These are phyloP conservation scores for Phytophthora foliorum DNA, from an alignment of 352 stramenopile species.

Conservation along the genomic window DNA sequence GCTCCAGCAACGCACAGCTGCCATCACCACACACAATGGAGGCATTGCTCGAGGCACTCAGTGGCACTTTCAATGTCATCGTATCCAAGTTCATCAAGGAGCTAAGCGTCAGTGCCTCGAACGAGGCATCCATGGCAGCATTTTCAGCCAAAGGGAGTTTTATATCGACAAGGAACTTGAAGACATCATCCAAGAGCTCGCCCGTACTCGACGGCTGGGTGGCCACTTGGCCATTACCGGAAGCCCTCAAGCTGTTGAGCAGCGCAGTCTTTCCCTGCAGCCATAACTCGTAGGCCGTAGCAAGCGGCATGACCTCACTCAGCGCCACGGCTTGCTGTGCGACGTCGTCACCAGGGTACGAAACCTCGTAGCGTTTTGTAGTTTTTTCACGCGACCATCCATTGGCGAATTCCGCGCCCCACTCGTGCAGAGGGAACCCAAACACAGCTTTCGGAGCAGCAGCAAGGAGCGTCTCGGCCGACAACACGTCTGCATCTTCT, in stretches of 20 bases:
- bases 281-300: slow-evolving; percentile 43
- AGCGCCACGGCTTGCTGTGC: slow-evolving; percentile 1
- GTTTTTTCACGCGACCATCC: slow-evolving; percentile 26
- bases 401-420: slow-evolving; percentile 38
- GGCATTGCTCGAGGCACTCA: slow-evolving; percentile 20
- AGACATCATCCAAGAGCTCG: slow-evolving; percentile 26
- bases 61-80: slow-evolving; percentile 39
- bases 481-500: slow-evolving; percentile 7
- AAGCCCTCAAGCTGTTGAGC: slow-evolving; percentile 16
- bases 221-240: not conserved
- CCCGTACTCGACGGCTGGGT: slow-evolving; percentile 12
- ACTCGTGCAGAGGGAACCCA: slow-evolving; percentile 39
- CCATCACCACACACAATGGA: slow-evolving; percentile 35
- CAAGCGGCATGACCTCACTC: slow-evolving; percentile 35
- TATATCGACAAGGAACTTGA: slow-evolving; percentile 17
- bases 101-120: slow-evolving; percentile 32
- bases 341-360: slow-evolving; percentile 8
- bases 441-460: slow-evolving; percentile 40
- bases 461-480: slow-evolving; percentile 21
- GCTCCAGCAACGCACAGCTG: slow-evolving; percentile 37
- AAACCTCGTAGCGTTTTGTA: slow-evolving; percentile 28
- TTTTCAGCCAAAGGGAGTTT: slow-evolving; percentile 19
- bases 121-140: slow-evolving; percentile 33
- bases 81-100: slow-evolving; percentile 41
- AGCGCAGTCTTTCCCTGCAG: slow-evolving; percentile 33